Percentiles rank a stretch among this genome's conserved stretches.
Evolutionary conservation across 139 green algal species (phyloP).

Genomic region (Asterochloris erici): DNA sequence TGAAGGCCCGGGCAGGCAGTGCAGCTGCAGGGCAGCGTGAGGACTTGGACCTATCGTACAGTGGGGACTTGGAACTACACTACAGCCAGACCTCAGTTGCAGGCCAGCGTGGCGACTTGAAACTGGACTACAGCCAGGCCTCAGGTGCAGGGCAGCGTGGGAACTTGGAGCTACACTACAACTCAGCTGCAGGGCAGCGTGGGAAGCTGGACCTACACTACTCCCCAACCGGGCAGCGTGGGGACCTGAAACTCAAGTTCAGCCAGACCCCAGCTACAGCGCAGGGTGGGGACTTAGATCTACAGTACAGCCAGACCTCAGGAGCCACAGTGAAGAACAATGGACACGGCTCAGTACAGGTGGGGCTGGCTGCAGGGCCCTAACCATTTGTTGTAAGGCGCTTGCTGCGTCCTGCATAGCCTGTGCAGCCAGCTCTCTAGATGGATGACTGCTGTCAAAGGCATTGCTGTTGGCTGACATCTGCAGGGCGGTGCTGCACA

Average conservation of each 20-base stretch:
- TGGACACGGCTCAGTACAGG: conserved; percentile 12
- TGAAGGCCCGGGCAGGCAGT: no score
- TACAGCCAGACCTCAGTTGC: not conserved
- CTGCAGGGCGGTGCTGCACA: no score
- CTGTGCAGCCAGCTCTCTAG: not conserved
- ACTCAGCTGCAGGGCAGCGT: not conserved
- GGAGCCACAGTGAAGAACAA: conserved; percentile 7
- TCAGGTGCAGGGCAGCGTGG: not conserved
- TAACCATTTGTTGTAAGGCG: not conserved
- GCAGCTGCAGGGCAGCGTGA: not conserved
- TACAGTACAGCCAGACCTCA: not conserved
- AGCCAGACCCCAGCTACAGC: not conserved
- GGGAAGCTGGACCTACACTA: no score
- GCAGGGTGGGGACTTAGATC: not conserved
- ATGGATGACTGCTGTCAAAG: not conserved
- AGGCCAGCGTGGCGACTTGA: not conserved
- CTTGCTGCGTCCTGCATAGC: not conserved
- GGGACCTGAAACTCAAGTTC: no score
- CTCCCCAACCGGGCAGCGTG: no score
- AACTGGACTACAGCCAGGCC: conserved; percentile 1
- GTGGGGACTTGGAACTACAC: not conserved
- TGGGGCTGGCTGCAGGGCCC: not conserved
- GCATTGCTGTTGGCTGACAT: not conserved
- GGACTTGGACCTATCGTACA: not conserved
- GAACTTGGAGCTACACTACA: no score